A percentile compares a stretch with the other conserved stretches of the same genome.
Conservation (phyloP, 345 rosid genomes). For the Acer yangbiense region DNA sequence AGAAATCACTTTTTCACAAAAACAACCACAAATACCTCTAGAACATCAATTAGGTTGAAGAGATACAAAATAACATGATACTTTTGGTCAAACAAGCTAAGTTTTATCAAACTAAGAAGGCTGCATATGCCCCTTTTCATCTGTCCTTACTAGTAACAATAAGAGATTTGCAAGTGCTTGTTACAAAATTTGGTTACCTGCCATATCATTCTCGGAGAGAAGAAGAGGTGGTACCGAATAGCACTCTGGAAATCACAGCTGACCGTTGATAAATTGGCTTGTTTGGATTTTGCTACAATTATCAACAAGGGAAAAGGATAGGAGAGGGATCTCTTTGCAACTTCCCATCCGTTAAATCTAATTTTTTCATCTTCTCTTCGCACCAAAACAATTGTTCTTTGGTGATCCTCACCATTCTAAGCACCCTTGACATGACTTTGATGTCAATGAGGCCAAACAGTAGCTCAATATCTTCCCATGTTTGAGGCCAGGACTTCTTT, state of each 20-base stretch:
- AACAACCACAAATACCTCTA: no score
- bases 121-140: no score
- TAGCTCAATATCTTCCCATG: constrained; percentile 59
- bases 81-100: no score
- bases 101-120: no score
- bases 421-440: constrained; percentile 65
- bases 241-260: neutral
- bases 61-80: no score
- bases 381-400: constrained; percentile 92
- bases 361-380: no score
- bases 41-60: no score
- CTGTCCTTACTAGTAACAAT: no score
- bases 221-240: neutral
- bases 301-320: constrained; percentile 78
- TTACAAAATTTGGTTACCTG: neutral
- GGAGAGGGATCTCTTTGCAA: constrained; percentile 82
- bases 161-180: no score
- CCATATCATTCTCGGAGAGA: neutral
- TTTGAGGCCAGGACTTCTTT: constrained; percentile 82
- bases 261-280: neutral
- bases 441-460: constrained; percentile 70
- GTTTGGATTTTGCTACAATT: neutral
- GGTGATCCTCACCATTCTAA: constrained; percentile 67
- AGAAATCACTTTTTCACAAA: no score
- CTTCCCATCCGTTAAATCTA: constrained; percentile 61